Base-by-base conservation (phyloP, 805 yeast genomes). In the Isabelozyma gotoi region DNA sequence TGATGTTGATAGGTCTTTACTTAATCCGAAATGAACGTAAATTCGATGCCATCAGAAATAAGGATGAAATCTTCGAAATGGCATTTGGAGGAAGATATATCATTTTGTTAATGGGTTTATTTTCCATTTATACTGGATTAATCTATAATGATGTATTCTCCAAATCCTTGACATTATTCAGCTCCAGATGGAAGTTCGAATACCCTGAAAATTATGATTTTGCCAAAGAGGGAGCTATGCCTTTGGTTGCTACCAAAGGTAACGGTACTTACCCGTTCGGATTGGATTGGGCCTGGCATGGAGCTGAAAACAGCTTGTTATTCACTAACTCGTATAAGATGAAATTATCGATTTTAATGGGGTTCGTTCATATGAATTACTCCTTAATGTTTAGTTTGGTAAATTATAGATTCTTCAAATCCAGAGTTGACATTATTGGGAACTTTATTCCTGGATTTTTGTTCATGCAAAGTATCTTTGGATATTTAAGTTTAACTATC, bases 21-120 rank as follows among this genome's bases (percentile, higher is more conserved):
- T 71, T 94, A 49, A 90, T 94, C 8, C 50, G 82, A 39, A 84
- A 85, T 60, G 99, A 94, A 65, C 77, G 74, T 48, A 74, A 77
- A 49, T 78, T 94, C 41, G 84, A 77, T 18, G 74, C 73, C 39
- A 76, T 82, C 74, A 79, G 84, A 57, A 50, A 56, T 36, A 78
- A 91, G 57, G 97, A 89, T 60, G 99, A 94, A 62, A 89, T 95
- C 41, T 88, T 90, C 58, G 98, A 90, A 59, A 94, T 94, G 98
- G 97, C 96, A 0, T 94, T 76, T 63, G 71, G 83, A 15, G 99
- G 99, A 36, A 81, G 99, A 58, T 94, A 94, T 65, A 89, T 94
- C 44, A 69, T 94, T 40, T 71, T 90, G 47, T 68, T 94, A 47
- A 94, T 94, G 99, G 99, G 99, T 19, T 55, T 78, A 3, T 94